These are phyloP conservation scores for Elymus sibiricus DNA, from an alignment of 176 grass and related monocot species.

Conservation along the genomic window DNA sequence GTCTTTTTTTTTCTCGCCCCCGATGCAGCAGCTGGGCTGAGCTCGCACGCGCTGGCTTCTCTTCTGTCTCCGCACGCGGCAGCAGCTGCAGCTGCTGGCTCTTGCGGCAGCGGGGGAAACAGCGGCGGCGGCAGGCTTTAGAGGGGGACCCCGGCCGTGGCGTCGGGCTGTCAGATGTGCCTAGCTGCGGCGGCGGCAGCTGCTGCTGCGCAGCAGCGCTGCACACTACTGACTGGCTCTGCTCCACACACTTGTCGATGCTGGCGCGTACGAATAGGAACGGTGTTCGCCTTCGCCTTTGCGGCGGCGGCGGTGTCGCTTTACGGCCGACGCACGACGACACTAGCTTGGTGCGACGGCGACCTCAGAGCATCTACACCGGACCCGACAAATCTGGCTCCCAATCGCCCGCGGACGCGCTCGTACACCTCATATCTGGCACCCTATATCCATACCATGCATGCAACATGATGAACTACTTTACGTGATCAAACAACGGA, in stretches of 20 bases:
- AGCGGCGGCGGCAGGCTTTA: conserved; percentile 1
- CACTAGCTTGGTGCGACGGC: background rate
- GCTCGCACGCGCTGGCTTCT: background rate
- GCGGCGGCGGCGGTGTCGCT: background rate
- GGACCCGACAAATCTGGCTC: too few relatives aligned
- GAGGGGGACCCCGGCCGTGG: background rate
- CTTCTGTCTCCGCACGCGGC: conserved; percentile 24
- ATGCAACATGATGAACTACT: too few relatives aligned
- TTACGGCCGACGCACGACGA: background rate
- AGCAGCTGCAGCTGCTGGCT: background rate
- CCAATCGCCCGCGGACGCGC: too few relatives aligned
- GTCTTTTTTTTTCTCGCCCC: background rate
- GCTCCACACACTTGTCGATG: background rate
- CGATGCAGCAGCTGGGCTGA: background rate
- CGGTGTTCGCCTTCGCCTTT: background rate
- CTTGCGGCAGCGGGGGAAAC: background rate
- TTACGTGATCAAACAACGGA: too few relatives aligned
- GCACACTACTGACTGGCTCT: background rate
- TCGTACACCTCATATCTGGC: too few relatives aligned
- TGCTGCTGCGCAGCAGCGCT: background rate
- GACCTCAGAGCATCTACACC: background rate
- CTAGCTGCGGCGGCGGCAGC: background rate
- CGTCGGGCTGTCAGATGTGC: conserved; percentile 17
- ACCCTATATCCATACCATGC: too few relatives aligned
- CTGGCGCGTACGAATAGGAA: background rate